A percentile compares a stretch with the other conserved stretches of the same genome.
phyloP scores from a whole-genome alignment of 2,329 filamentous ascomycete genomes.

The Diaporthe amygdali region DNA sequence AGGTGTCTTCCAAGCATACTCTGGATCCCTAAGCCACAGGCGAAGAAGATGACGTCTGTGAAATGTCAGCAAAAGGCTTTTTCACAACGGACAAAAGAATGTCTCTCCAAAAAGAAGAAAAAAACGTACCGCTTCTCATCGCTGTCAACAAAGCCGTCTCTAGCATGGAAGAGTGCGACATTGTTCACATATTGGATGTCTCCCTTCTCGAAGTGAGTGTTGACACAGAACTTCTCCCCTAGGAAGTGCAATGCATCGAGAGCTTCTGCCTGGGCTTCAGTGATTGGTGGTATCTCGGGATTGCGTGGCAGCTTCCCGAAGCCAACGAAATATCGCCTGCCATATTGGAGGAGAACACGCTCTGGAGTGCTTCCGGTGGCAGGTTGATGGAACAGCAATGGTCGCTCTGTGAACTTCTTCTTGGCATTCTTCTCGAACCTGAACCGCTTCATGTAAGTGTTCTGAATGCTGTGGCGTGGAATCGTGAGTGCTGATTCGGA shows the following conservation, averaged over 20 bases:
- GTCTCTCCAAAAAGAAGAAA: conserved; percentile 9
- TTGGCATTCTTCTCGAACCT: conserved; percentile 55
- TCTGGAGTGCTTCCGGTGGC: conserved; percentile 50
- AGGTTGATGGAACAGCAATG: conserved; percentile 62
- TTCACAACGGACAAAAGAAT: conserved; percentile 46
- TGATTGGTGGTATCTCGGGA: conserved; percentile 59
- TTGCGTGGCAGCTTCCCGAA: conserved; percentile 60
- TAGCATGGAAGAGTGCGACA: conserved; percentile 57
- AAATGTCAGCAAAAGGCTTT: conserved; percentile 41
- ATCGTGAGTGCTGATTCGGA: conserved; percentile 28
- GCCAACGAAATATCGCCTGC: conserved; percentile 62
- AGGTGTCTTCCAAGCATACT: conserved; percentile 55
- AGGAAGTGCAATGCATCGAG: conserved; percentile 56
- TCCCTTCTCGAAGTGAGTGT: conserved; percentile 53
- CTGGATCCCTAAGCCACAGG: conserved; percentile 55
- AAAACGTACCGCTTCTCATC: conserved; percentile 47
- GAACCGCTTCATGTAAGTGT: conserved; percentile 39
- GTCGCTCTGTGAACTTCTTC: conserved; percentile 51
- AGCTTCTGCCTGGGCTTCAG: conserved; percentile 57
- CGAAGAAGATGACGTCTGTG: conserved; percentile 53
- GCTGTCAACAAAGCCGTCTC: conserved; percentile 53
- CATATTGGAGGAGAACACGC: conserved; percentile 65
- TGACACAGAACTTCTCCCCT: conserved; percentile 49
- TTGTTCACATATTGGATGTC: conserved; percentile 64
- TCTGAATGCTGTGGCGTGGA: conserved; percentile 28